Evolutionary conservation across 106 monocot genomes (phyloP), one percentile per base, ranked within the genome.

Genomic region (Dioscorea alata): DNA sequence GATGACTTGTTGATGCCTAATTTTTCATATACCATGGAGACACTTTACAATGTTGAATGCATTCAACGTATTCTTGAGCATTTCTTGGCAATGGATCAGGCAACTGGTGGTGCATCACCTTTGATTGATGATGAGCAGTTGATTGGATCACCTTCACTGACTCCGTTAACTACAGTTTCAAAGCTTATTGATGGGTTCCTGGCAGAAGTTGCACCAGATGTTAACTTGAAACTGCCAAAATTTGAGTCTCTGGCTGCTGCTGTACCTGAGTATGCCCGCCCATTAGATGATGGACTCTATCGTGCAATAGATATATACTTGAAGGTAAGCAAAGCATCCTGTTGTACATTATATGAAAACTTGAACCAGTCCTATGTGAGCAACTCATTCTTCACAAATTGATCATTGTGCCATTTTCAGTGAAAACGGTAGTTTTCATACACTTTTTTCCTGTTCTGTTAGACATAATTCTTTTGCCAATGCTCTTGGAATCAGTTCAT

Each of bases 201-300:
- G n/a, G 66, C 66, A 23, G 66, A 66, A 22, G 23, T 66, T 23
- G 66, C 66, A 50, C 66, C 66, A 50, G 66, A 66, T 66, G 66
- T 66, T 21, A 66, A 66, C 49, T 22, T 66, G 15, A 66, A 66
- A 20, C 23, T 66, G 24, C 50, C 49, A 16, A 66, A 66, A 50
- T 66, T 66, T 50, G 50, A 66, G 15, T 6, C 49, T 14, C 50
- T 66, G 66, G 66, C 66, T 66, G 66, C 66, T 66, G 49, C 66
- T 22, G 22, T 66, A 50, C 66, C 66, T 23, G 66, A 66, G 0
- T 66, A 66, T 50, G 66, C 66, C 20, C 48, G 66, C 0, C 66
- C 66, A 13, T 66, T 66, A 50, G 66, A 66, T 25, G 66, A 66
- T 66, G 66, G 66, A 20, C 23, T 66, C 6, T 66, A 66, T 66